Base-by-base conservation (phyloP, 345 rosid species). In the Gossypium ekmanianum region DNA sequence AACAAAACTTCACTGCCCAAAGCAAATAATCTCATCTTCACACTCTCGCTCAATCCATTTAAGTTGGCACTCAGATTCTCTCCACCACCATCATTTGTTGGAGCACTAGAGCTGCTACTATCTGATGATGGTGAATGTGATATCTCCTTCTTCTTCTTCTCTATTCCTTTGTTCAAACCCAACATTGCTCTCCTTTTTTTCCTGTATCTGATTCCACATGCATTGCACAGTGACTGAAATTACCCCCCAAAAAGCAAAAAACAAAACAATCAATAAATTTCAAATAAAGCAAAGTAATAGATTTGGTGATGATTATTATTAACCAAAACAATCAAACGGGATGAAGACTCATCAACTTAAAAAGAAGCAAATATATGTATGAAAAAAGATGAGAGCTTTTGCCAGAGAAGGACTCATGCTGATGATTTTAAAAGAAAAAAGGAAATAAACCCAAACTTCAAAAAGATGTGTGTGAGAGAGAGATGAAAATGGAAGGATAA, bases 181-280 rank as follows among this genome's bases (percentile, higher is more conserved):
- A 76, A 55, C 29, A 80, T 73, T 24, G 69, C 77, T 65, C 87
- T 74, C 79, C 85, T 88, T 69, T 73, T 87, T 86, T 92, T 92
- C 76, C 93, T 85, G 79, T 84, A 81, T 56, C 91, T 91, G 76
- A 94, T 92, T 34, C 98, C 98, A 79, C 97, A 94, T 34, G 98
- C 98, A 79, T 94, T 94, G 81, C 98, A 92, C 24, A 92, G 82
- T 34, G 94, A 86, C 98, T 94, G 87, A 14, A 58, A 59, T 22
- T 16, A 16, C 71, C 56, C 11, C 41, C 7, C 39, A 5, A 34
- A 34, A 34, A 34, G 1, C 1, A 57, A 20, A 20, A 57, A 57
- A 14, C 55, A 51, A 4, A 51, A 34, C 41, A 34, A 34, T 34
- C 41, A 34, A 34, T 34, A 34, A 34, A 34, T 34, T 7, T 34